These are phyloP conservation scores for Rhodotorula kratochvilovae DNA, from an alignment of 768 basidiomycete species.

Conservation along the genomic window DNA sequence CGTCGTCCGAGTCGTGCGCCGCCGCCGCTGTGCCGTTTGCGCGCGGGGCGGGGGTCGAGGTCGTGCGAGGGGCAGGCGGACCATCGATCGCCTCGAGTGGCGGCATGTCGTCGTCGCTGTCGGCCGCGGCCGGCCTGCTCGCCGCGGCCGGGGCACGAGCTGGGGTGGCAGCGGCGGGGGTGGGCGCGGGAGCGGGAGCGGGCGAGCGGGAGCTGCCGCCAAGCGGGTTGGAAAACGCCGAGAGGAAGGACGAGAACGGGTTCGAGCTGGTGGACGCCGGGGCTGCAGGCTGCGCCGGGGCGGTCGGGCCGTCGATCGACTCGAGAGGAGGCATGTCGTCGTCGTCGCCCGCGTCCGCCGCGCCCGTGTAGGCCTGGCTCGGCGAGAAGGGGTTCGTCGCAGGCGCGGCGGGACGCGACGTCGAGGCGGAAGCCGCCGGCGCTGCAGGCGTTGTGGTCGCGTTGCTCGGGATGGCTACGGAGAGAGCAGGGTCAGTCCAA, in stretches of 20 bases:
- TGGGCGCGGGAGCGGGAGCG: background rate
- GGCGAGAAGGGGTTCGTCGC: background rate
- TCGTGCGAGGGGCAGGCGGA: no score
- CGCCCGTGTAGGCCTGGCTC: background rate
- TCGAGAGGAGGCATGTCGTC: slow-evolving; percentile 31
- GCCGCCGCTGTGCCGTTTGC: no score
- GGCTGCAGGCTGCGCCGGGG: no score
- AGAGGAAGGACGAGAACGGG: no score
- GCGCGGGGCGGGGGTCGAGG: no score
- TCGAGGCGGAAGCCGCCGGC: background rate
- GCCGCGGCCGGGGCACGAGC: no score
- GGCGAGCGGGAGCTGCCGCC: no score
- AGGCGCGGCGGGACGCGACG: background rate
- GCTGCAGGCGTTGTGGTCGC: background rate
- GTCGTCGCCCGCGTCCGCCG: background rate
- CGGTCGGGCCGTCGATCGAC: background rate
- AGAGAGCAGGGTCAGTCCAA: background rate
- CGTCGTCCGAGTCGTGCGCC: no score
- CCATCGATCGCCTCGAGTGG: slow-evolving; percentile 18
- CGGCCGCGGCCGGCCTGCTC: background rate
- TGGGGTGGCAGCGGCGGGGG: background rate
- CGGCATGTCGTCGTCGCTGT: slow-evolving; percentile 13
- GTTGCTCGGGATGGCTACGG: background rate
- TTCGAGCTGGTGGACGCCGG: background rate
- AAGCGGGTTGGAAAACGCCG: no score